Percentiles rank a stretch among this genome's conserved stretches.
Evolutionary conservation across 2,329 filamentous ascomycete species (phyloP).

Genomic region (Verticillium albo-atrum): DNA sequence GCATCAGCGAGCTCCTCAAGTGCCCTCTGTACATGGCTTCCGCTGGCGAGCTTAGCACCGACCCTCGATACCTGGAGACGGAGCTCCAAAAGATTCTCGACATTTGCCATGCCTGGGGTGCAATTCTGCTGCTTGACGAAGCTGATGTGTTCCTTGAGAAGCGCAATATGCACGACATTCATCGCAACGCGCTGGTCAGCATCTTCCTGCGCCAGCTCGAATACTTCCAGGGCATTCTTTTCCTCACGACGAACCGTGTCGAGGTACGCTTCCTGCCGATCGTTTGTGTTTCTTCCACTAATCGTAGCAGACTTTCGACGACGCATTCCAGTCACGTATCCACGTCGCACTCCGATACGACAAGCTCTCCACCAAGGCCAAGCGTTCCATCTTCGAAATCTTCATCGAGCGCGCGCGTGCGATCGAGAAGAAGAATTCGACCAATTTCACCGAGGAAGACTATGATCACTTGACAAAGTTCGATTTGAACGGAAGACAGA

Average conservation of each 20-base stretch:
- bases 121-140: conserved; percentile 80
- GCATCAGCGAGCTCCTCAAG: conserved; percentile 43
- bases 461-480: conserved; percentile 62
- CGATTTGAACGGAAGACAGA: conserved; percentile 62
- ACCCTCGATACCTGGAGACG: conserved; percentile 58
- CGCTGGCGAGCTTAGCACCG: conserved; percentile 68
- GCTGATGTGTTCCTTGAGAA: conserved; percentile 82
- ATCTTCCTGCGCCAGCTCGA: conserved; percentile 50
- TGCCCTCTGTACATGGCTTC: conserved; percentile 46
- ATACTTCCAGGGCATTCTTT: conserved; percentile 46
- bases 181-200: conserved; percentile 79
- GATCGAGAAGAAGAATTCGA: background rate
- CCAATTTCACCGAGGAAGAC: conserved; percentile 35
- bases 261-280: conserved; percentile 13
- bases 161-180: conserved; percentile 76
- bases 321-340: conserved; percentile 72
- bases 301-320: conserved; percentile 27
- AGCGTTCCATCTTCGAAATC: conserved; percentile 75
- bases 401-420: conserved; percentile 37
- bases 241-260: conserved; percentile 48
- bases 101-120: conserved; percentile 81
- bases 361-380: conserved; percentile 66
- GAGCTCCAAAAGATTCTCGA: conserved; percentile 75
- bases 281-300: conserved; percentile 25
- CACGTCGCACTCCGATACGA: conserved; percentile 82